Evolutionary conservation across 768 basidiomycete species (phyloP).

Genomic region (Mycena alexandri): DNA sequence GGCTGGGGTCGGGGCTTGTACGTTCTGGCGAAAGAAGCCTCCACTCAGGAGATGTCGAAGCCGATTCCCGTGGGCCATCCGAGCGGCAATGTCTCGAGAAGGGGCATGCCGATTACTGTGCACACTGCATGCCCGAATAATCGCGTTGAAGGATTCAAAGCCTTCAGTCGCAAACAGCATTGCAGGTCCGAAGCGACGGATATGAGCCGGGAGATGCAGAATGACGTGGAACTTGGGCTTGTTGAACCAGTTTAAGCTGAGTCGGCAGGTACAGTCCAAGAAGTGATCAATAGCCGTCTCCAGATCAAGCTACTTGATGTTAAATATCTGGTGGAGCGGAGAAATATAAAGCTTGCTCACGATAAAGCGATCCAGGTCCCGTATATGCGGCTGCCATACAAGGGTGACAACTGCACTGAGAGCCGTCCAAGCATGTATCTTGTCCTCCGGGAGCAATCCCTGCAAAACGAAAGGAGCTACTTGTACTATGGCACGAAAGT

Average conservation of each 20-base stretch:
- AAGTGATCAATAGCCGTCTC: conserved; percentile 51
- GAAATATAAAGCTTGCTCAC: no score
- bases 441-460: conserved; percentile 48
- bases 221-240: conserved; percentile 61
- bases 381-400: conserved; percentile 57
- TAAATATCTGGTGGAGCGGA: neutral
- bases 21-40: no score
- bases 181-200: conserved; percentile 56
- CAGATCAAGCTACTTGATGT: conserved; percentile 22
- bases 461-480: conserved; percentile 53
- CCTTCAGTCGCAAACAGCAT: conserved; percentile 58
- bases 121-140: conserved; percentile 41
- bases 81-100: conserved; percentile 39
- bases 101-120: conserved; percentile 49
- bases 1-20: no score
- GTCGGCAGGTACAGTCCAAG: conserved; percentile 46
- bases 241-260: conserved; percentile 52
- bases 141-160: conserved; percentile 56
- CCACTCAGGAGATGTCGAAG: conserved; percentile 21
- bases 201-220: conserved; percentile 52
- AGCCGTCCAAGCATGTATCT: conserved; percentile 49
- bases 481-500: conserved; percentile 51
- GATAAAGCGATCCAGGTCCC: conserved; percentile 48
- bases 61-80: conserved; percentile 37
- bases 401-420: conserved; percentile 51